phyloP scores from a whole-genome alignment of 73 alveolate species.

The Loxodes magnus region DNA sequence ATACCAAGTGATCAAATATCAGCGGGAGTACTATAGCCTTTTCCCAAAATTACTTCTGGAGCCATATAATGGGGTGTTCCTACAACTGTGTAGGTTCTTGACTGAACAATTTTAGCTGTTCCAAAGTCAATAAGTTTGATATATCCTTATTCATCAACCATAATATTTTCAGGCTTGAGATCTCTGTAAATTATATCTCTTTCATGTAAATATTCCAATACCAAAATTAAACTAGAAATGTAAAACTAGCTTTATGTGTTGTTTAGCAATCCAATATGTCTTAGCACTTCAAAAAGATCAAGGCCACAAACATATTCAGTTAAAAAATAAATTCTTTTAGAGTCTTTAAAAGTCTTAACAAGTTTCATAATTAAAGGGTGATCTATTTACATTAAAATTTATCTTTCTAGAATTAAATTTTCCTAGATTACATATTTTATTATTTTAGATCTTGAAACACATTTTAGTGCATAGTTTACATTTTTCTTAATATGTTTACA shows the following conservation, averaged over 20 bases:
- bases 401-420: slow-evolving; percentile 23
- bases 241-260: slow-evolving; percentile 27
- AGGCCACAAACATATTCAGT: slow-evolving; percentile 35
- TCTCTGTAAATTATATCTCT: slow-evolving; percentile 48
- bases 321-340: slow-evolving; percentile 25
- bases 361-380: slow-evolving; percentile 37
- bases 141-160: slow-evolving; percentile 68
- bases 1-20: slow-evolving; percentile 46
- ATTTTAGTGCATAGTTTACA: slow-evolving; percentile 26
- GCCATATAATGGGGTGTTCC: slow-evolving; percentile 62
- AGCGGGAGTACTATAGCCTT: slow-evolving; percentile 33
- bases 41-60: slow-evolving; percentile 40
- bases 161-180: slow-evolving; percentile 64
- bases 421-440: slow-evolving; percentile 15
- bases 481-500: slow-evolving; percentile 26
- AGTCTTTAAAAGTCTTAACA: slow-evolving; percentile 28
- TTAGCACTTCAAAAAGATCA: slow-evolving; percentile 39
- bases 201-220: slow-evolving; percentile 51
- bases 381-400: slow-evolving; percentile 20
- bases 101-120: slow-evolving; percentile 40
- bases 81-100: slow-evolving; percentile 28
- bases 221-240: slow-evolving; percentile 16
- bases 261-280: slow-evolving; percentile 31
- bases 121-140: slow-evolving; percentile 71
- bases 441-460: slow-evolving; percentile 24